phyloP scores from a whole-genome alignment of 352 stramenopile species.

The Phytophthora fragariaefolia region DNA sequence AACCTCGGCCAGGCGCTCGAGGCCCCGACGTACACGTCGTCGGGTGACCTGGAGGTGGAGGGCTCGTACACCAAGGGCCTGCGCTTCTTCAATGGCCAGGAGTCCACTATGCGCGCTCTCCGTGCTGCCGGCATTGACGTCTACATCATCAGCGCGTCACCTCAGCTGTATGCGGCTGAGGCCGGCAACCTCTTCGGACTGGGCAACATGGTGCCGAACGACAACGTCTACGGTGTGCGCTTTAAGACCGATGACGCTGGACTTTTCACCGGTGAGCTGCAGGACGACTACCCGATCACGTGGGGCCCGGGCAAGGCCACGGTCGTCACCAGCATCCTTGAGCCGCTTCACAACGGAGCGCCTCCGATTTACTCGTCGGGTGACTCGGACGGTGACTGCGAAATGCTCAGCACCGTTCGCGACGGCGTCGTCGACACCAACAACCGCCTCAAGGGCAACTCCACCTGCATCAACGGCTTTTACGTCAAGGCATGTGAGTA shows the following conservation, averaged over 20 bases:
- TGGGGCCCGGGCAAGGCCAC: slow-evolving; percentile 64
- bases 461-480: slow-evolving; percentile 64
- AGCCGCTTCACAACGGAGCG: slow-evolving; percentile 52
- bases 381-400: slow-evolving; percentile 67
- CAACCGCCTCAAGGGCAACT: slow-evolving; percentile 62
- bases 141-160: slow-evolving; percentile 71
- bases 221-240: slow-evolving; percentile 65
- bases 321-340: slow-evolving; percentile 56
- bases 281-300: slow-evolving; percentile 67
- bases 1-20: slow-evolving; percentile 56
- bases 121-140: slow-evolving; percentile 49
- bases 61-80: slow-evolving; percentile 59
- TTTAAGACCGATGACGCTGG: slow-evolving; percentile 49
- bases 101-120: slow-evolving; percentile 63
- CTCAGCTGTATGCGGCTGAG: slow-evolving; percentile 61
- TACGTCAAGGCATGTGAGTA: slow-evolving; percentile 67
- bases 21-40: slow-evolving; percentile 46
- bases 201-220: slow-evolving; percentile 55
- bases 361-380: slow-evolving; percentile 59
- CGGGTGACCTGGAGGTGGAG: slow-evolving; percentile 43
- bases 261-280: slow-evolving; percentile 51
- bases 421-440: slow-evolving; percentile 70
- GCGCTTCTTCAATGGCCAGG: slow-evolving; percentile 67
- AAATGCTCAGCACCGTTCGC: slow-evolving; percentile 62
- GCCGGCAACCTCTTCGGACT: slow-evolving; percentile 50